Base-by-base conservation (phyloP, 192 early-diverging fungal genomes). In the Rhizophagus sp. region DNA sequence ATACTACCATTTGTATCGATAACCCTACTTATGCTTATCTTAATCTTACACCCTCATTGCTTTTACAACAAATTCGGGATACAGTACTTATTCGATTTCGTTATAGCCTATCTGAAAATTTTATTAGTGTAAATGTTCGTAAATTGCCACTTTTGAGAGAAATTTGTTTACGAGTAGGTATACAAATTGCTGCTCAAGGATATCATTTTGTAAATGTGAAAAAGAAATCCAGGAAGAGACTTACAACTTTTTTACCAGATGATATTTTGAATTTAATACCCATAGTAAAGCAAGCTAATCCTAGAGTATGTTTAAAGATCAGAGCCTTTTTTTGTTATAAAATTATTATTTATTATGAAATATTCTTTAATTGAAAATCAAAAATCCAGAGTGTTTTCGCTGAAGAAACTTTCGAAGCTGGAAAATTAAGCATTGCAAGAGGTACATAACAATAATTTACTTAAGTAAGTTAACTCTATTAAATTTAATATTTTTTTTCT, bases 361-460 rank as follows among this genome's bases (percentile, higher is more conserved):
- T 19, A 68, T n/a, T 12, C 15, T 13, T 33, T 33, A 69, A 39
- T 30, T 12, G 27, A 68, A 68, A 41, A 8, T 73, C 36, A 47
- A 44, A n/a, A 50, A 76, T 86, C 62, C 84, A 87, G 70, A 86
- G 89, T 27, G 84, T 88, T 17, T 95, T 97, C 86, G 97, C 94
- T 25, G 95, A 97, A 83, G 95, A 98, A 81, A 90, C 94, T 0
- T 92, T 94, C 77, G 96, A 97, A 81, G 94, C 95, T 47, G 97
- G 93, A 17, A 90, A 93, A 67, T 86, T 92, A 80, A 90, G 87
- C 30, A 81, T 97, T 65, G 88, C 93, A 17, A 92, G 96, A 83
- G 93, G 77, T 79, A 78, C n/a, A 17, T 5, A 12, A 12, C 11
- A 13, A 11, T 70, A 22, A 44, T 41, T 44, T 44, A 36, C 12